Percentiles rank a stretch among this genome's conserved stretches.
Conservation (phyloP, 2,329 filamentous ascomycete species). For the Penicillium sp. region DNA sequence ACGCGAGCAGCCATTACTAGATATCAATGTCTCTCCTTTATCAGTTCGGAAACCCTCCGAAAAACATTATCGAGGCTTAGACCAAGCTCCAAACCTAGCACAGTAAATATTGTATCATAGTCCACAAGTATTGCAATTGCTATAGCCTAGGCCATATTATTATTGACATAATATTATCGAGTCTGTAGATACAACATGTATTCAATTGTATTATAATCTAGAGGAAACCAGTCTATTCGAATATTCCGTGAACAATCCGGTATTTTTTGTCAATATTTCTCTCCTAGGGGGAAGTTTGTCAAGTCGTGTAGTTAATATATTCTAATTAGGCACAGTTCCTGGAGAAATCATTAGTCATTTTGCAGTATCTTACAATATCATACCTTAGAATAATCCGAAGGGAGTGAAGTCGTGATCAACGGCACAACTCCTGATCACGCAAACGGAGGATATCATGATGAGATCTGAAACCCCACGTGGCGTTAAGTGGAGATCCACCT, state of each 20-base stretch:
- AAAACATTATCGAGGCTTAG: neutral
- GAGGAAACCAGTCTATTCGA: neutral
- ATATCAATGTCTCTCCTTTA: neutral
- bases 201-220: no score
- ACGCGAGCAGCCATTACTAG: neutral
- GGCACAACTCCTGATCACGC: slow-evolving; percentile 14
- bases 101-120: slow-evolving; percentile 8
- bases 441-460: slow-evolving; percentile 24
- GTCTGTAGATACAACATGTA: neutral
- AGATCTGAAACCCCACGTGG: slow-evolving; percentile 5
- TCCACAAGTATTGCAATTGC: slow-evolving; percentile 11
- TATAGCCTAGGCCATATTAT: neutral
- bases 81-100: neutral
- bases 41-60: slow-evolving; percentile 7
- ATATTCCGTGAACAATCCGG: neutral
- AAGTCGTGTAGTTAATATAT: neutral
- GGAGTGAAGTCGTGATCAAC: neutral
- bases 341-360: neutral
- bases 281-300: neutral
- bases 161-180: neutral
- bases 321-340: neutral
- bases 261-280: neutral
- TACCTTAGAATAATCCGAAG: neutral
- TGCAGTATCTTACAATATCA: neutral
- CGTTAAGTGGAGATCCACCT: slow-evolving; percentile 1